These are phyloP conservation scores for Jaminaea rosea DNA, from an alignment of 1,284 basidiomycete species.

Conservation along the genomic window DNA sequence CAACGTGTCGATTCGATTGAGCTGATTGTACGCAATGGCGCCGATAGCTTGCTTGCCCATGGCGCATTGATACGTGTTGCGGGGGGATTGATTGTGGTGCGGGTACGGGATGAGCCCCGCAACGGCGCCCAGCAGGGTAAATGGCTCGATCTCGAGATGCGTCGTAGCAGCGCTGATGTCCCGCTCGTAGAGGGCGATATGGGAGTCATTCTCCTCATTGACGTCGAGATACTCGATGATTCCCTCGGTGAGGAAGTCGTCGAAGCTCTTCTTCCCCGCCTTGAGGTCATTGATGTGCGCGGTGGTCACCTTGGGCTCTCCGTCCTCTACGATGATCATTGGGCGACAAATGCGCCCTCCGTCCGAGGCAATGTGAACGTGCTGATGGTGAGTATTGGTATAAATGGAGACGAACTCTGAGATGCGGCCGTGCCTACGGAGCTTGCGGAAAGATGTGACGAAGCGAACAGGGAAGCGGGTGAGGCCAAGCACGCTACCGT, in stretches of 20 bases:
- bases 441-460: slow-evolving; percentile 77
- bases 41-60: slow-evolving; percentile 92
- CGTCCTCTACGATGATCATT: slow-evolving; percentile 90
- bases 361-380: slow-evolving; percentile 93
- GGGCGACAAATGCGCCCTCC: slow-evolving; percentile 97
- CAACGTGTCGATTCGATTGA: slow-evolving; percentile 96
- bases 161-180: slow-evolving; percentile 74
- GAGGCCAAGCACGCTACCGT: slow-evolving; percentile 89
- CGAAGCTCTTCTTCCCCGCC: slow-evolving; percentile 69
- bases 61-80: slow-evolving; percentile 85
- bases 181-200: slow-evolving; percentile 87
- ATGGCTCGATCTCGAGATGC: slow-evolving; percentile 97
- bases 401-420: slow-evolving; percentile 97
- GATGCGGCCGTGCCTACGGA: slow-evolving; percentile 80
- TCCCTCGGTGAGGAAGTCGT: slow-evolving; percentile 88
- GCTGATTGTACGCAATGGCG: slow-evolving; percentile 96
- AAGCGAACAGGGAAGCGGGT: slow-evolving; percentile 79
- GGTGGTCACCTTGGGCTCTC: slow-evolving; percentile 64
- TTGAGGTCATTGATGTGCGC: slow-evolving; percentile 77
- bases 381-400: slow-evolving; percentile 88
- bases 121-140: slow-evolving; percentile 92
- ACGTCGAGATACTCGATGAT: slow-evolving; percentile 99
- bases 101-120: slow-evolving; percentile 98
- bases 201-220: slow-evolving; percentile 98
- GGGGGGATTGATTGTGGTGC: slow-evolving; percentile 97